Base-by-base conservation (phyloP, 768 basidiomycete species). In the Russula lepida region DNA sequence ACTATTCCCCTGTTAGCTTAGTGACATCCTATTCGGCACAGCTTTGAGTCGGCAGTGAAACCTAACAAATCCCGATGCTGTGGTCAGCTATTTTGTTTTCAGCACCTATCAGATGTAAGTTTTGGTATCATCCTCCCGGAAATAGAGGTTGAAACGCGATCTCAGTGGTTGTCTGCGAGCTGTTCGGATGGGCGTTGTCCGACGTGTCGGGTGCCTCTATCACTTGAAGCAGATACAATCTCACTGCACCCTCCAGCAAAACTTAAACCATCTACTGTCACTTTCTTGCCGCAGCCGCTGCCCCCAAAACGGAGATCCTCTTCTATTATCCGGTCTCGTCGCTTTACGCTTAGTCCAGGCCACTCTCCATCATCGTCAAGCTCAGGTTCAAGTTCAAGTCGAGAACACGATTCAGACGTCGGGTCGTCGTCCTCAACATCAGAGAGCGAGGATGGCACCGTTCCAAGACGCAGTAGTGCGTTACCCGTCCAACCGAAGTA, bases 41-140 rank as follows among this genome's bases (percentile, higher is more conserved):
- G 66, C 47, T 66, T 66, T 27, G 64, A 66, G 21, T 41, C 64
- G 4, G 58, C 66, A 1, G 54, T 65, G 52, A 66, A 66, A 61
- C 66, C 66, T 4, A 66, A 65, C 49, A 61, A 65, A 48, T 46
- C 66, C 21, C 33, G 64, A 8, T 66, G 66, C 50, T 66, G 66
- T 25, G 66, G 66, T 9, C 66, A 66, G 43, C 28, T 66, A 19
- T 66, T 66, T 54, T 66, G 66, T 47, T 66, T 48, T 48, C 66
- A 66, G 46, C 66, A 66, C 43, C 15, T 66, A 21, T 66, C 66
- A 41, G 66, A 66, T 56, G 66, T 65, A 51, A 30, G 66, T 62
- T 44, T 7, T n/a, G 21, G 35, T 43, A 19, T 19, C 19, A 27
- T 43, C 1, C 28, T 55, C 21, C 33, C 7, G 15, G 23, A 11